These are phyloP conservation scores for Leccinum fibrillosum DNA, from an alignment of 768 basidiomycete genomes.

Conservation along the genomic window DNA sequence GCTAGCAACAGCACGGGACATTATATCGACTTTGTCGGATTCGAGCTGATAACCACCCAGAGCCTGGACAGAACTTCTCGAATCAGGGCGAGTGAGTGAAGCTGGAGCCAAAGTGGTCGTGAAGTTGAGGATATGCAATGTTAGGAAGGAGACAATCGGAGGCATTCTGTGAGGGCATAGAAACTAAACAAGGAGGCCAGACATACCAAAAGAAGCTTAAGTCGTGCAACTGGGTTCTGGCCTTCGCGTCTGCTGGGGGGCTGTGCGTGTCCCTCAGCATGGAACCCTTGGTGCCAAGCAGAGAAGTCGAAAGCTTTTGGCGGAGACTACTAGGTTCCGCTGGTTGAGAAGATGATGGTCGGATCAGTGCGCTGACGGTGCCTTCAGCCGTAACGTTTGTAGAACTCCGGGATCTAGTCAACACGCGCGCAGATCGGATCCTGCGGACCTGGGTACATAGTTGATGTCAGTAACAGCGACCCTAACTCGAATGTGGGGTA, in stretches of 20 bases:
- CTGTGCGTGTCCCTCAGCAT: slow-evolving; percentile 43
- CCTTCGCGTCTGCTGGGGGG: slow-evolving; percentile 41
- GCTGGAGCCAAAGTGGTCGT: slow-evolving; percentile 82
- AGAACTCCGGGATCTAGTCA: slow-evolving; percentile 38
- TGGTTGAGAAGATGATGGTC: slow-evolving; percentile 20
- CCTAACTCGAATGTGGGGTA: neutral
- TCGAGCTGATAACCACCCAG: slow-evolving; percentile 18
- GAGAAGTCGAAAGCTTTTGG: slow-evolving; percentile 26
- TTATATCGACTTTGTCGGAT: slow-evolving; percentile 65
- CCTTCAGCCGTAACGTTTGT: slow-evolving; percentile 28
- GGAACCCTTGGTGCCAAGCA: slow-evolving; percentile 51
- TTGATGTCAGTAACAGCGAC: slow-evolving; percentile 5
- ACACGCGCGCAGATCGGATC: slow-evolving; percentile 58
- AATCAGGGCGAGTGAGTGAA: slow-evolving; percentile 44
- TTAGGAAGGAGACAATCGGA: slow-evolving; percentile 86
- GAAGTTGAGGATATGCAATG: slow-evolving; percentile 88
- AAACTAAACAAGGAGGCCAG: neutral
- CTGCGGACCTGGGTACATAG: slow-evolving; percentile 54
- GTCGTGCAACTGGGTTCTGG: slow-evolving; percentile 79
- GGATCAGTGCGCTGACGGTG: slow-evolving; percentile 29
- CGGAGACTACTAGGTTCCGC: slow-evolving; percentile 16
- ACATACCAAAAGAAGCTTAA: slow-evolving; percentile 84
- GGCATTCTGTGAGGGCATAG: slow-evolving; percentile 1
- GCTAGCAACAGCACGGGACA: slow-evolving; percentile 53
- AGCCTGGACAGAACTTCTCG: slow-evolving; percentile 12